Evolutionary conservation across 345 rosid species (phyloP).

Genomic region (Rhizophora mangle): DNA sequence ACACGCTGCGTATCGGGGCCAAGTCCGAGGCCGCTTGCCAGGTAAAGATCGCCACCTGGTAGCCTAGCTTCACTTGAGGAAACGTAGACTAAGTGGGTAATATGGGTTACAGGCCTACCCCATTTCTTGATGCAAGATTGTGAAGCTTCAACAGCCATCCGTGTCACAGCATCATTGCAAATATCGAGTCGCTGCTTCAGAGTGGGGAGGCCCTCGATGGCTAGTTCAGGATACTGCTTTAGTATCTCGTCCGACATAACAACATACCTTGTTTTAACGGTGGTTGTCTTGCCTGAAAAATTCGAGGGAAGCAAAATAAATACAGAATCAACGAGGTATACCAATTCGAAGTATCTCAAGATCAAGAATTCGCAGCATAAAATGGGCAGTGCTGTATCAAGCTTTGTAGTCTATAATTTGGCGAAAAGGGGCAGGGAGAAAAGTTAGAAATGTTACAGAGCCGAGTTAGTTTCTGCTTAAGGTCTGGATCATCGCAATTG

Average conservation of each 20-base stretch:
- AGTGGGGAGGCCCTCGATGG: constrained; percentile 77
- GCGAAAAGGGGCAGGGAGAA: neutral
- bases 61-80: constrained; percentile 94
- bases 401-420: no score
- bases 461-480: constrained; percentile 77
- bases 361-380: no score
- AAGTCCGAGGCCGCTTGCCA: constrained; percentile 82
- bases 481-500: constrained; percentile 87
- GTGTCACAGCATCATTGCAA: constrained; percentile 76
- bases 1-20: constrained; percentile 73
- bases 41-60: constrained; percentile 84
- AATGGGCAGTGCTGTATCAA: no score
- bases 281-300: constrained; percentile 82
- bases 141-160: constrained; percentile 88
- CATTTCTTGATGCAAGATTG: constrained; percentile 72
- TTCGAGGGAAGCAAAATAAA: neutral
- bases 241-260: constrained; percentile 97
- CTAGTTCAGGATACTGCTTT: constrained; percentile 76
- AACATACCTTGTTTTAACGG: constrained; percentile 89
- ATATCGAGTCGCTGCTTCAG: constrained; percentile 74
- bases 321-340: neutral
- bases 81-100: constrained; percentile 92
- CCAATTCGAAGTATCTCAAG: neutral
- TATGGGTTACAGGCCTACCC: constrained; percentile 72
- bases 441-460: constrained; percentile 53